Evolutionary conservation across 192 early-diverging fungal genomes (phyloP), one percentile per base, ranked within the genome.

Genomic region (Podila clonocystis): DNA sequence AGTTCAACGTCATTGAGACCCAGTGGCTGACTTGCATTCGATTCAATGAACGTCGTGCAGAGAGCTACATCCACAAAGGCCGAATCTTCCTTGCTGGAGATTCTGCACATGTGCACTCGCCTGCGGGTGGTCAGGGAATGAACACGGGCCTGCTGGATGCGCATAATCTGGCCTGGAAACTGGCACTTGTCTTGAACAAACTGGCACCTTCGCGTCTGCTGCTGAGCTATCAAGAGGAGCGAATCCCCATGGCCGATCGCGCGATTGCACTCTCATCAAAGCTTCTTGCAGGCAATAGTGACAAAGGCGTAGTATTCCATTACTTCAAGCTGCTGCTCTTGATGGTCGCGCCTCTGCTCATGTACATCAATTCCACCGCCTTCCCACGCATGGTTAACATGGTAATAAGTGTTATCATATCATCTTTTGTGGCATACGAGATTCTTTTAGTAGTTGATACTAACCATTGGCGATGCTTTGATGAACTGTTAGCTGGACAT

Each of bases 81-180:
- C 63, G 85, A 11, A 70, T 87, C 24, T 84, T 85, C 48, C 49
- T 85, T 13, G 86, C 83, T 9, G 86, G 86, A 2, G 86, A 87
- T 67, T 76, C 86, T 17, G 84, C 83, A 2, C 85, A 87, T 73
- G 68, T 74, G 26, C 82, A 72, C 28, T 76, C 85, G 0, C 86
- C 86, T 38, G 63, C 76, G 26, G 70, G 71, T 17, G 82, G 74
- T 28, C 85, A 85, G 28, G 75, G 87, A 4, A 74, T 85, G 73
- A 84, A 84, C 62, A 30, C 69, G 17, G 87, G 87, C 20, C 36
- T 86, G 5, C 75, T 73, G 65, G 87, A 88, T 60, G 83, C 83
- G 0, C 63, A 75, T 34, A 86, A 86, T 41, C 33, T 88, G 31
- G 71, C 74, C 0, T 88, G 87, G 87, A 88, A 86, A 64, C 63